These are phyloP conservation scores for Solanum habrochaites DNA, from an alignment of 257 asterid species.

Conservation along the genomic window DNA sequence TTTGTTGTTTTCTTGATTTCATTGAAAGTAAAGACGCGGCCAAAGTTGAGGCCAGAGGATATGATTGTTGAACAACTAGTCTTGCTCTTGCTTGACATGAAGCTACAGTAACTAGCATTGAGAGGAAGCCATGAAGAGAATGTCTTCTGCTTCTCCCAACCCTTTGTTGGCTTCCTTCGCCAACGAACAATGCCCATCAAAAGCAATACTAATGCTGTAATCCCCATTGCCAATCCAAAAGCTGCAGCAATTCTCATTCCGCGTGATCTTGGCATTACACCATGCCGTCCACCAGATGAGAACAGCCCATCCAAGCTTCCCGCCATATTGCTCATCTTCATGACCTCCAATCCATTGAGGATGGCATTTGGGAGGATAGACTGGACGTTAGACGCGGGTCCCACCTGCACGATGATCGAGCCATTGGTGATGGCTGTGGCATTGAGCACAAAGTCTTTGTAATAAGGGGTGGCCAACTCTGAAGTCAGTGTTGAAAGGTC, in stretches of 20 bases:
- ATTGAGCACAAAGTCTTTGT: conserved; percentile 63
- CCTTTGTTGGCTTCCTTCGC: conserved; percentile 30
- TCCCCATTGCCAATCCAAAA: conserved; percentile 36
- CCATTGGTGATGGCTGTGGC: conserved; percentile 49
- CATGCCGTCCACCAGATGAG: conserved; percentile 27
- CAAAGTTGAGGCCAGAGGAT: conserved; percentile 47
- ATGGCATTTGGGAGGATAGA: conserved; percentile 64
- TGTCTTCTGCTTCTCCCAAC: conserved; percentile 59
- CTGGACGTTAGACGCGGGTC: conserved; percentile 39
- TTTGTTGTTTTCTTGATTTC: conserved; percentile 64
- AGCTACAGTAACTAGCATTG: conserved; percentile 50
- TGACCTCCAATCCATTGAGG: conserved; percentile 75
- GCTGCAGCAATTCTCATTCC: conserved; percentile 35
- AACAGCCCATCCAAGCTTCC: conserved; percentile 79
- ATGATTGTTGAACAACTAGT: conserved; percentile 43
- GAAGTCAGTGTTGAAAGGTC: conserved; percentile 74
- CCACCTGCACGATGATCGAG: conserved; percentile 50
- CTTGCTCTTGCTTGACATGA: conserved; percentile 64
- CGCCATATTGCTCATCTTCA: conserved; percentile 80
- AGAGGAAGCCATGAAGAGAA: conserved; percentile 91
- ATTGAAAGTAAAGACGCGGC: conserved; percentile 47
- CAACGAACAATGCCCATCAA: conserved; percentile 14
- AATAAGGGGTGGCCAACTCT: conserved; percentile 57
- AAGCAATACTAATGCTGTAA: conserved; percentile 20
- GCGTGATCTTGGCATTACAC: conserved; percentile 3